Evolutionary conservation across 371 early-diverging fungal species (phyloP).

Genomic region (Mortierella sp.): DNA sequence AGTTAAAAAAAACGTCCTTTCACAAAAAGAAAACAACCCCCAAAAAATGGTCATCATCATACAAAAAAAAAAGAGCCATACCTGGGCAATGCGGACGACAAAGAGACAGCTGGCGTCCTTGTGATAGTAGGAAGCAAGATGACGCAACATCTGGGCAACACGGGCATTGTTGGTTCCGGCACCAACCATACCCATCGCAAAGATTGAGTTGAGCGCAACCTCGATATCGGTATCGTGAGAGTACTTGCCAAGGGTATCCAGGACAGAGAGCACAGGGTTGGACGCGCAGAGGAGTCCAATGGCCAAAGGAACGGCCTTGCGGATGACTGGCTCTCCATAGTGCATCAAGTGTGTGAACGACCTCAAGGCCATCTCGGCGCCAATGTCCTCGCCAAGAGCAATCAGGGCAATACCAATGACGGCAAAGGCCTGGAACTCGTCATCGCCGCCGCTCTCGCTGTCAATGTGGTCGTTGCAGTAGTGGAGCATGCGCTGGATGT

Average conservation of each 20-base stretch:
- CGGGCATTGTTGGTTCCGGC: slow-evolving; percentile 99
- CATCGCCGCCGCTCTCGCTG: slow-evolving; percentile 85
- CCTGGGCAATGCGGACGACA: slow-evolving; percentile 96
- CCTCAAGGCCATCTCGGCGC: slow-evolving; percentile 95
- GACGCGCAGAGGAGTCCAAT: slow-evolving; percentile 97
- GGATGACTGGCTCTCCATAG: slow-evolving; percentile 96
- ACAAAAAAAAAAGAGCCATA: slow-evolving; percentile 30
- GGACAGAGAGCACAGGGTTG: slow-evolving; percentile 91
- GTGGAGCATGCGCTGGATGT: slow-evolving; percentile 96
- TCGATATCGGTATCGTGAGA: slow-evolving; percentile 97
- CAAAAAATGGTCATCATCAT: neutral
- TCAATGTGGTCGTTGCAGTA: slow-evolving; percentile 95
- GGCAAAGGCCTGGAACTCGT: slow-evolving; percentile 93
- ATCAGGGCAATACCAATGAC: slow-evolving; percentile 96
- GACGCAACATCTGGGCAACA: slow-evolving; percentile 96
- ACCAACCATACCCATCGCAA: slow-evolving; percentile 99
- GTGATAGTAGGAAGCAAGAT: slow-evolving; percentile 96
- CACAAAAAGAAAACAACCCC: neutral
- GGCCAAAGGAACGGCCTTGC: slow-evolving; percentile 95
- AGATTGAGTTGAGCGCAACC: slow-evolving; percentile 96
- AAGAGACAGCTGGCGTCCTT: slow-evolving; percentile 95
- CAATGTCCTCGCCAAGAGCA: slow-evolving; percentile 97
- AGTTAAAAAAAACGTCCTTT: neutral
- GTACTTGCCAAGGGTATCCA: slow-evolving; percentile 97
- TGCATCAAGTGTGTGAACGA: slow-evolving; percentile 98